Conservation (phyloP, 495 filamentous ascomycete species). For the Lophium mytilinum region DNA sequence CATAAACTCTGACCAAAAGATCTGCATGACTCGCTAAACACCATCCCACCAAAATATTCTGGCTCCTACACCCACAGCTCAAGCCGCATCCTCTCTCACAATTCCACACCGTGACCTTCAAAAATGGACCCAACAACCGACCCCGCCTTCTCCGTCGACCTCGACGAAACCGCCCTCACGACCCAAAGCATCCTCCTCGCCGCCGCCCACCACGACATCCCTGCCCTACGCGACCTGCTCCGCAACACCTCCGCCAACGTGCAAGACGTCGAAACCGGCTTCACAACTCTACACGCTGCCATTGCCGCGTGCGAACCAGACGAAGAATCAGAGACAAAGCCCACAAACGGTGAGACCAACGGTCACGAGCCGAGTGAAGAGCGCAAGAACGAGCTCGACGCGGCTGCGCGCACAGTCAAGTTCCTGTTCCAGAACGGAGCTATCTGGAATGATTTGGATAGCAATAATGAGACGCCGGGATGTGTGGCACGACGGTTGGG, state of each 20-base stretch:
- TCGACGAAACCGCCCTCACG: constrained; percentile 14
- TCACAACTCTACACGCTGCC: constrained; percentile 81
- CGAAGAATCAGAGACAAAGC: constrained; percentile 7
- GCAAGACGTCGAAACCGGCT: constrained; percentile 77
- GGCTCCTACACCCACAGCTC: too few species aligned
- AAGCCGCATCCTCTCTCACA: too few species aligned
- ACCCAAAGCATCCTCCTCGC: constrained; percentile 57
- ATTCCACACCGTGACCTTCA: too few species aligned
- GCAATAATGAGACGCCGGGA: constrained; percentile 79
- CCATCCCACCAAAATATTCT: too few species aligned
- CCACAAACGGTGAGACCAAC: constrained; percentile 14
- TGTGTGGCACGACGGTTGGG: constrained; percentile 73
- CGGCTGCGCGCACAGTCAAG: constrained; percentile 55
- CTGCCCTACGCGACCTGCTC: constrained; percentile 64
- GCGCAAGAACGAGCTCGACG: constrained; percentile 40
- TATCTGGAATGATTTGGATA: constrained; percentile 94
- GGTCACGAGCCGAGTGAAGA: constrained; percentile 16
- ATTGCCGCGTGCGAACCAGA: constrained; percentile 69
- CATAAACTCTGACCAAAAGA: too few species aligned
- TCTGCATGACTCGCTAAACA: too few species aligned
- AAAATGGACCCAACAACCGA: too few species aligned
- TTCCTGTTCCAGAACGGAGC: constrained; percentile 79
- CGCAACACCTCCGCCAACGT: constrained; percentile 61
- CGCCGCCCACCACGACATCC: constrained; percentile 73
- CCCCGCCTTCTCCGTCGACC: too few species aligned